phyloP scores from a whole-genome alignment of 1,284 basidiomycete species.

The Fomitopsis pinicola region DNA sequence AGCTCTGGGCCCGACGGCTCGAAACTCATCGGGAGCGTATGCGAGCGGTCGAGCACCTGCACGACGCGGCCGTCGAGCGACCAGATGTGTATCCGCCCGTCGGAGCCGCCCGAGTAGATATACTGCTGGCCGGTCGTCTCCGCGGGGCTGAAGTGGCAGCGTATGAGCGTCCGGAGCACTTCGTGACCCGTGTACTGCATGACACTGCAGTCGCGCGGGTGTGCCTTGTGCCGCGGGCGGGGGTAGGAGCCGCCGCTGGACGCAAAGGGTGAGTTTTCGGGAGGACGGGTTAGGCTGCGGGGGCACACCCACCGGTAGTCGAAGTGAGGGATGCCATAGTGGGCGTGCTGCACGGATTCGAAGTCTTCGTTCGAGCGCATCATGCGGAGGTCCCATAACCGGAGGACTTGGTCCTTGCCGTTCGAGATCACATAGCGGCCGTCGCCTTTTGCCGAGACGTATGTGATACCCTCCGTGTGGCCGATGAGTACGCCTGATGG shows the following conservation, averaged over 20 bases:
- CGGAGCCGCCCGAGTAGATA: slow-evolving; percentile 88
- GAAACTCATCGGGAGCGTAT: slow-evolving; percentile 67
- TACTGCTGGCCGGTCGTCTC: slow-evolving; percentile 92
- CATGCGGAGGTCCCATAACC: slow-evolving; percentile 93
- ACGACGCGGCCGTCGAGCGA: slow-evolving; percentile 85
- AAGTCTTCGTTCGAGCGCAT: slow-evolving; percentile 80
- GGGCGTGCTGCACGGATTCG: slow-evolving; percentile 42
- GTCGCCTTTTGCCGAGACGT: slow-evolving; percentile 87
- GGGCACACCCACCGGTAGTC: slow-evolving; percentile 67
- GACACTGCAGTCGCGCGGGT: slow-evolving; percentile 89
- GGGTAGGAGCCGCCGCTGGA: slow-evolving; percentile 66
- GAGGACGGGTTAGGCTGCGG: background rate
- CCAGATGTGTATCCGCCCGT: slow-evolving; percentile 90
- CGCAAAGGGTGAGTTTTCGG: slow-evolving; percentile 2
- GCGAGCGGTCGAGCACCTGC: slow-evolving; percentile 80
- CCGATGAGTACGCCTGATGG: slow-evolving; percentile 93
- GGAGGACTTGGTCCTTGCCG: slow-evolving; percentile 92
- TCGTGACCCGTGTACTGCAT: slow-evolving; percentile 95
- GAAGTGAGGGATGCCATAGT: slow-evolving; percentile 64
- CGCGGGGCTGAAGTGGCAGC: slow-evolving; percentile 91
- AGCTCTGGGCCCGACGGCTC: slow-evolving; percentile 61
- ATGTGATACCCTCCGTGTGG: slow-evolving; percentile 93
- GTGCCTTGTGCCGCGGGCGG: slow-evolving; percentile 52
- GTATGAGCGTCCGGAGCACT: slow-evolving; percentile 90
- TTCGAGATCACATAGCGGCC: slow-evolving; percentile 97